Evolutionary conservation across 371 early-diverging fungal genomes (phyloP).

Genomic region (Lichtheimia hyalospora): DNA sequence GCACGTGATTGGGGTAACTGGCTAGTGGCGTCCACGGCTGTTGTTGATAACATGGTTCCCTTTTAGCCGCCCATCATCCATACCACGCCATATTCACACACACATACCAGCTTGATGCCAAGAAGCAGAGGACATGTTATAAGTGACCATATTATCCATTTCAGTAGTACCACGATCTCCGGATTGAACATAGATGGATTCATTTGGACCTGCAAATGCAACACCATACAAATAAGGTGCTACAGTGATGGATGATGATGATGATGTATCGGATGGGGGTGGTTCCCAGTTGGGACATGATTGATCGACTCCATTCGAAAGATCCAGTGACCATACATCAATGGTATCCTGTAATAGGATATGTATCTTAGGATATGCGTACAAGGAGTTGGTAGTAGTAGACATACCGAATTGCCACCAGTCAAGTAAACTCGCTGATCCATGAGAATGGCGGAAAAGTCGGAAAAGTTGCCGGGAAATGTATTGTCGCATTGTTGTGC

Average conservation of each 20-base stretch:
- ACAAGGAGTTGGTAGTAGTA: neutral
- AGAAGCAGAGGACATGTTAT: constrained; percentile 11
- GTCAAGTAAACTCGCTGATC: constrained; percentile 12
- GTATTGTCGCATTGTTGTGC: constrained; percentile 9
- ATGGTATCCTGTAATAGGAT: constrained; percentile 14
- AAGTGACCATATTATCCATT: constrained; percentile 25
- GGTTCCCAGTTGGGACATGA: constrained; percentile 22
- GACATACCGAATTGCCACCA: constrained; percentile 17
- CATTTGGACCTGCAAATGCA: constrained; percentile 21
- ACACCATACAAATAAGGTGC: constrained; percentile 33
- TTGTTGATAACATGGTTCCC: neutral
- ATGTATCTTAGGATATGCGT: neutral
- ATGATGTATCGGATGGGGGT: neutral
- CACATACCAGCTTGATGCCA: constrained; percentile 12
- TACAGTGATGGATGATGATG: neutral
- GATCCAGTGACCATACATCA: constrained; percentile 28
- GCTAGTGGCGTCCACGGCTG: constrained; percentile 7
- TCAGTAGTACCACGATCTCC: constrained; percentile 17
- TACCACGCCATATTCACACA: neutral
- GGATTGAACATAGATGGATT: constrained; percentile 24
- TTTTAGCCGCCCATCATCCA: neutral
- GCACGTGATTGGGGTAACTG: constrained; percentile 14
- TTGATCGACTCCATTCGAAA: constrained; percentile 21
- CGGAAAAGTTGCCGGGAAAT: constrained; percentile 16
- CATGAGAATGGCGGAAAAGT: constrained; percentile 21